Conservation (phyloP, 116 monocot genomes). For the Iris pallida region DNA sequence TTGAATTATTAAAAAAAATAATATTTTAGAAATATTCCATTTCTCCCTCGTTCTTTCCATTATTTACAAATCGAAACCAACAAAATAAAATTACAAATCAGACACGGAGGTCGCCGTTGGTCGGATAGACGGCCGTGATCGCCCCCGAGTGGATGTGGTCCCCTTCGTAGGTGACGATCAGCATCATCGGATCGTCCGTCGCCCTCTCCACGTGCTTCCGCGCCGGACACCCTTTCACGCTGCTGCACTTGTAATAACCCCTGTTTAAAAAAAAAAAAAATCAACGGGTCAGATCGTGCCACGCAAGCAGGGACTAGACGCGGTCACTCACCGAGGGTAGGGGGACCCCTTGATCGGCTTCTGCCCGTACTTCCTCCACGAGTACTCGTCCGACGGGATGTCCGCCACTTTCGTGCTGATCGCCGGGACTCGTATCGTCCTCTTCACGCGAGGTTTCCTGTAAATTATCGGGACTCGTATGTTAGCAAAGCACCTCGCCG, state of each 20-base stretch:
- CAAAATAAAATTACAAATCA: too few relatives aligned
- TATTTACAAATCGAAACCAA: too few relatives aligned
- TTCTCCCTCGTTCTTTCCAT: too few relatives aligned
- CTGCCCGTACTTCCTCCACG: constrained; percentile 55
- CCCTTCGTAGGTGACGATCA: constrained; percentile 61
- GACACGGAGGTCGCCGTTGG: too few relatives aligned
- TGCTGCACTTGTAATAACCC: constrained; percentile 73
- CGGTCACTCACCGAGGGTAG: constrained; percentile 30
- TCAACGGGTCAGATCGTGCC: neutral
- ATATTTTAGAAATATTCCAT: too few relatives aligned
- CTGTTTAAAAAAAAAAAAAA: constrained; percentile 27
- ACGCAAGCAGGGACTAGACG: neutral
- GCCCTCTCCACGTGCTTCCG: constrained; percentile 69
- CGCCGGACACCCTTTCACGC: constrained; percentile 48
- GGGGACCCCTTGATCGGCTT: constrained; percentile 58
- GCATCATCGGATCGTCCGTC: constrained; percentile 50
- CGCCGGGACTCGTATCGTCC: constrained; percentile 43
- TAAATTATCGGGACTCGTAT: neutral
- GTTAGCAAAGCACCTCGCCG: neutral
- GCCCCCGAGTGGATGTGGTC: constrained; percentile 43
- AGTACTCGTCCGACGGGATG: constrained; percentile 43
- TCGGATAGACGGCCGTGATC: neutral
- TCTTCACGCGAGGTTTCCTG: constrained; percentile 36
- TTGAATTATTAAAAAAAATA: too few relatives aligned
- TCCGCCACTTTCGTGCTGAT: constrained; percentile 39